Base-by-base conservation (phyloP, 208 protist species). In the Leishmania major region DNA sequence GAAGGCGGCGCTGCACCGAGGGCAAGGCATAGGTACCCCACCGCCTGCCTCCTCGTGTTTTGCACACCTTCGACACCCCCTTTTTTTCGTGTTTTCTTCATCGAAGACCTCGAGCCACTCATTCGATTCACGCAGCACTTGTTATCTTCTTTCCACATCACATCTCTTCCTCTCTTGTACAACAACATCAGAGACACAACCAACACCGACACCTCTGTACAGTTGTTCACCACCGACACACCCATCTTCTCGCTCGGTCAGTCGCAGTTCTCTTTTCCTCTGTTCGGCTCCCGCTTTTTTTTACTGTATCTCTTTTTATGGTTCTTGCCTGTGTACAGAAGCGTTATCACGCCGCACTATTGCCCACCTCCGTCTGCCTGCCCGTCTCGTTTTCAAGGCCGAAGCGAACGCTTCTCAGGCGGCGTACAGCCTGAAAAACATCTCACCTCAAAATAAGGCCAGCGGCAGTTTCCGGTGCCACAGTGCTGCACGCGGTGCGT, bases 401-500 rank as follows among this genome's bases (percentile, higher is more conserved):
- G 22, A 55, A 49, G 22, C 35, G 28, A 19, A 45, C 67, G 25
- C 28, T 37, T 31, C 11, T 53, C 25, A 49, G 28, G 45, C 70
- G 15, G 15, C 25, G 28, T 45, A 51, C 17, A 51, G 0, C 70
- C 11, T 53, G 28, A 28, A 10, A 11, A 37, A 22, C 22, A 19
- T 51, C 70, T 37, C 45, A 37, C 45, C 45, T 31, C 0, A 5
- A 22, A 31, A n/a, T 5, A 51, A 77, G 45, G 73, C 5, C 31
- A 31, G 35, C n/a, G 13, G n/a, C 73, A 78, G 80, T 80, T 22
- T 81, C 85, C 10, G 86, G 87, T 66, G 85, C 88, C 37, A 64
- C 83, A 6, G 22, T 95, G 22, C 85, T 98, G 25, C 62, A 75
- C 25, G 64, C 73, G 0, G 66, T 99, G 43, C 91, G 96, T 31